Percentiles rank a stretch among this genome's conserved stretches.
These are phyloP conservation scores for Backusella mclennaniae DNA, from an alignment of 192 early-diverging fungal genomes.

Conservation along the genomic window DNA sequence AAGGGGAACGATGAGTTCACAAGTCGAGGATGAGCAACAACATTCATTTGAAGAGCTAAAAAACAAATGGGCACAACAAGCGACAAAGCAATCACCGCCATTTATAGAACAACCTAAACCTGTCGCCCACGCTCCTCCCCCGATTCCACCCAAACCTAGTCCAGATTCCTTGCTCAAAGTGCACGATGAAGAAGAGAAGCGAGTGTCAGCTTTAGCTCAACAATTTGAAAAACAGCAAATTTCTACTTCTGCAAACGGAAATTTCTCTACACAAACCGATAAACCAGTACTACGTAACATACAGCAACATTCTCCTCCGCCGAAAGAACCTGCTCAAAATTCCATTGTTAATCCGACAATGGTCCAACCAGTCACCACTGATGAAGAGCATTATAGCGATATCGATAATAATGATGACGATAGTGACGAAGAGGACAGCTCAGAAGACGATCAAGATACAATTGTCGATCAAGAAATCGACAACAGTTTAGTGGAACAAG, in stretches of 20 bases:
- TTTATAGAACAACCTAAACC: background rate
- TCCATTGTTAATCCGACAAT: background rate
- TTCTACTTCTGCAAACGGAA: background rate
- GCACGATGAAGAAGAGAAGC: background rate
- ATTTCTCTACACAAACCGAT: slow-evolving; percentile 1
- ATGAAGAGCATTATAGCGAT: background rate
- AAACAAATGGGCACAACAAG: slow-evolving; percentile 33
- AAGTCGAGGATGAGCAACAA: slow-evolving; percentile 11
- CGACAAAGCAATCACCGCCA: background rate
- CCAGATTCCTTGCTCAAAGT: background rate
- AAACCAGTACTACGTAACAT: background rate
- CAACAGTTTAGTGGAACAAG: slow-evolving; percentile 13
- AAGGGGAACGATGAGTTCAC: background rate
- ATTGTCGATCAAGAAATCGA: slow-evolving; percentile 8
- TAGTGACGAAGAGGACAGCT: slow-evolving; percentile 5
- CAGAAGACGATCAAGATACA: background rate
- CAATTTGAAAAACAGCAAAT: background rate
- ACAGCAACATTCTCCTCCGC: background rate
- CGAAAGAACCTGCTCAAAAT: background rate
- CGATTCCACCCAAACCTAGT: slow-evolving; percentile 4
- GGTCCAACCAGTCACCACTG: background rate
- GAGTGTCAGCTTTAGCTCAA: slow-evolving; percentile 9
- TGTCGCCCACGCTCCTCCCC: background rate
- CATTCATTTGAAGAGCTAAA: slow-evolving; percentile 31
- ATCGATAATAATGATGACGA: slow-evolving; percentile 7